Evolutionary conservation across 176 grass and related monocot genomes (phyloP).

Genomic region (Elymus sibiricus): DNA sequence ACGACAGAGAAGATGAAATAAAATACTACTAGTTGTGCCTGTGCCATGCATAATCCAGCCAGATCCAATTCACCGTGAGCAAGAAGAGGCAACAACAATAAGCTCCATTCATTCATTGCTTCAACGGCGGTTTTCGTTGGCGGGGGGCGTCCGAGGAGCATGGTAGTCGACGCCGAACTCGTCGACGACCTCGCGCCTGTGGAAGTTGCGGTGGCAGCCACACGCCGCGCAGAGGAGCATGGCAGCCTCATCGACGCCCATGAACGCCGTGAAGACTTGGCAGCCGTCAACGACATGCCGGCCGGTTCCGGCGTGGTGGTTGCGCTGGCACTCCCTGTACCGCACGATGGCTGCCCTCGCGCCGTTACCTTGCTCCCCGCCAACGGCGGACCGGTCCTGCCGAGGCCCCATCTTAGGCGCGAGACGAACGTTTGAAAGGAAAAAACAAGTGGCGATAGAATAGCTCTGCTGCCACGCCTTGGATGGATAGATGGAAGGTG

Average conservation of each 20-base stretch:
- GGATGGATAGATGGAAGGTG: neutral
- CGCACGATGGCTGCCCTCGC: conserved; percentile 17
- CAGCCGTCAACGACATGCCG: conserved; percentile 59
- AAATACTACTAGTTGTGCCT: neutral
- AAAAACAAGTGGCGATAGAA: neutral
- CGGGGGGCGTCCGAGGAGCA: conserved; percentile 27
- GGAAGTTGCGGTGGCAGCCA: conserved; percentile 67
- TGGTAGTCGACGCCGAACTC: conserved; percentile 5
- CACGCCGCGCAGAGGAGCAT: conserved; percentile 49
- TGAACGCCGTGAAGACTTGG: conserved; percentile 48
- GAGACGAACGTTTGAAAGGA: neutral
- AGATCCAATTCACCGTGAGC: neutral
- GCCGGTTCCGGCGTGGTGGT: conserved; percentile 45
- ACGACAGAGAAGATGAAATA: neutral
- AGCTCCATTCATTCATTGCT: neutral
- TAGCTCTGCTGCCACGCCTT: neutral
- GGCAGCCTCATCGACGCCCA: conserved; percentile 29
- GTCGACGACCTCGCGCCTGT: conserved; percentile 42
- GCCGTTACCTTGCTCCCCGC: conserved; percentile 29
- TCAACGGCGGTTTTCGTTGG: neutral
- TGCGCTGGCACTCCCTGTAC: conserved; percentile 62
- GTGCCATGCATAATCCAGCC: neutral
- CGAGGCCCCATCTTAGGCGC: conserved; percentile 41
- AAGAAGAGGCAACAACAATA: neutral
- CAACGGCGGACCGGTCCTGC: neutral